Evolutionary conservation across 169 alveolate species (phyloP).

Genomic region (Cryptosporidium tyzzeri): DNA sequence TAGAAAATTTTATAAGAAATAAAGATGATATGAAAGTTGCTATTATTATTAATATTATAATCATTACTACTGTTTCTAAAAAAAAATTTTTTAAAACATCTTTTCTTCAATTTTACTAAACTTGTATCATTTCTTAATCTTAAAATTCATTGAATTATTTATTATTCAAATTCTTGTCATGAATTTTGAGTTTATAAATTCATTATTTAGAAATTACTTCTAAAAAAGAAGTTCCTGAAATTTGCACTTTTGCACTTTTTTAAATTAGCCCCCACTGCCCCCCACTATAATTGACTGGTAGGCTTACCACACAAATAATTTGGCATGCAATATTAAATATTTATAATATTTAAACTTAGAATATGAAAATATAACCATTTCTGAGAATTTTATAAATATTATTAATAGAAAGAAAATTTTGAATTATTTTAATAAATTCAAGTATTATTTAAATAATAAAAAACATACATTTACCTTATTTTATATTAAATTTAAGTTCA

Average conservation of each 20-base stretch:
- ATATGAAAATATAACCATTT: neutral
- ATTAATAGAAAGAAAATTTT: neutral
- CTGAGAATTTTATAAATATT: neutral
- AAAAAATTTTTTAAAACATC: too few species aligned
- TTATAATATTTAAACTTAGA: conserved; percentile 7
- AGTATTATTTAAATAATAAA: neutral
- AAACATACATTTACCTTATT: neutral
- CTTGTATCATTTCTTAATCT: too few species aligned
- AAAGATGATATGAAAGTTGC: too few species aligned
- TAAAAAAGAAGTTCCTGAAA: neutral
- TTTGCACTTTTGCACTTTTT: conserved; percentile 1
- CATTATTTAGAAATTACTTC: neutral
- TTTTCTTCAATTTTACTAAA: too few species aligned
- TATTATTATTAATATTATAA: too few species aligned
- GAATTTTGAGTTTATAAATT: too few species aligned
- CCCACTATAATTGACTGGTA: neutral
- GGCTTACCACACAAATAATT: conserved; percentile 3
- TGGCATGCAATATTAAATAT: conserved; percentile 19
- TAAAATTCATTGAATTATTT: too few species aligned
- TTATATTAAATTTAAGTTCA: neutral
- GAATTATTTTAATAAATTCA: neutral
- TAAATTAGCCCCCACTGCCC: neutral
- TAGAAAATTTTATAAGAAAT: too few species aligned
- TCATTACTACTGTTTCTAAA: too few species aligned
- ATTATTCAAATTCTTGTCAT: neutral